Percentiles rank a stretch among this genome's conserved stretches.
Conservation (phyloP, 257 asterid genomes). For the Anisodus acutangulus region DNA sequence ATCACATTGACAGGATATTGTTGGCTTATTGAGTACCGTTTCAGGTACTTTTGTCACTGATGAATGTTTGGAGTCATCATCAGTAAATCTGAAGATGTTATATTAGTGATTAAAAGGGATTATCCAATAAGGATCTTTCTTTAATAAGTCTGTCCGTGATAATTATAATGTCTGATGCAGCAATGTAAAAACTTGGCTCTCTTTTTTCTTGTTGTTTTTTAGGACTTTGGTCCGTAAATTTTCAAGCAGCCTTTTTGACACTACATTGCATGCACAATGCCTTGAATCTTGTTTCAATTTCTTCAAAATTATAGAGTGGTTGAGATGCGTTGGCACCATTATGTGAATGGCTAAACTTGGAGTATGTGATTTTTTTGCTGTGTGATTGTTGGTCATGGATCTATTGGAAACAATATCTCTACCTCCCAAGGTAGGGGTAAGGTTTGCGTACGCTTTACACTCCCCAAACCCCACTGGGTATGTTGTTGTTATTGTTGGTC, state of each 20-base stretch:
- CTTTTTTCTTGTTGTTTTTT: neutral
- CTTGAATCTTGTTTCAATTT: neutral
- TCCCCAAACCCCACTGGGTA: too few species aligned
- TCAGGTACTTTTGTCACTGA: neutral
- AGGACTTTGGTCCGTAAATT: neutral
- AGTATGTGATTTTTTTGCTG: neutral
- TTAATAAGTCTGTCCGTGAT: neutral
- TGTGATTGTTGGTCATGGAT: neutral
- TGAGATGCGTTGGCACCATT: neutral
- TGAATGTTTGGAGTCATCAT: slow-evolving; percentile 17
- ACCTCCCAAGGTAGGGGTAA: too few species aligned
- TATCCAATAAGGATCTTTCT: neutral
- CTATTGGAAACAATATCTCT: too few species aligned
- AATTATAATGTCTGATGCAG: neutral
- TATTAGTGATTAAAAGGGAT: neutral
- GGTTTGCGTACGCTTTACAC: too few species aligned
- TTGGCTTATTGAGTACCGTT: neutral
- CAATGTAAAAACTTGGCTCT: neutral
- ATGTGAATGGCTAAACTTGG: neutral
- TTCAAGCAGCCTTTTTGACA: neutral
- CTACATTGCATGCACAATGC: neutral
- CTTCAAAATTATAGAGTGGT: neutral
- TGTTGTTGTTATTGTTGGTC: neutral
- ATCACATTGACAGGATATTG: neutral
- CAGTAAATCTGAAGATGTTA: slow-evolving; percentile 9